Evolutionary conservation across 768 basidiomycete species (phyloP), one percentile per base, ranked within the genome.

Genomic region (Terana coerulea): DNA sequence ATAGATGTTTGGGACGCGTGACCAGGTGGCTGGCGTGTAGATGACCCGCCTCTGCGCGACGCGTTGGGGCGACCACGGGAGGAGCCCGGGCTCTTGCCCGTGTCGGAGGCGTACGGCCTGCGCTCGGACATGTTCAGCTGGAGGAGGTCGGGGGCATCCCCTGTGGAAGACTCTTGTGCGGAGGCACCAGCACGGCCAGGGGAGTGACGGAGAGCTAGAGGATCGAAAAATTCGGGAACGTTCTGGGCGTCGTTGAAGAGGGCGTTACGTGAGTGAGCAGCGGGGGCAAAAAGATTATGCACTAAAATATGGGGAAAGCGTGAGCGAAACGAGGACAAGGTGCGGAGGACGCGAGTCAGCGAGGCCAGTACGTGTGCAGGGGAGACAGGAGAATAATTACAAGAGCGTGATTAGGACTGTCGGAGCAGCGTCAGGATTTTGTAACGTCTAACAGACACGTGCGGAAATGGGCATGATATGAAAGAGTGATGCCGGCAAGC

Each of bases 91-190:
- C 58, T 54, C 33, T 55, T 58, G 28, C 53, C 51, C n/a, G 51
- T 51, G 25, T 61, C 59, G 21, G 57, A 49, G 33, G 58, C 47
- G 40, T 54, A 58, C 37, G 60, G 44, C 34, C 53, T 56, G 19
- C 58, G 56, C 25, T 59, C 60, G 31, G 62, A 52, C 63, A 64
- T 64, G 42, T 46, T 64, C 55, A 54, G 52, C 37, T 40, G 49
- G 19, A 21, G 4, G 31, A 43, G 28, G 10, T 30, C 49, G 45
- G 52, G 47, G 24, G 59, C 60, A 60, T 61, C 22, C 35, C 57
- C 44, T 54, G 62, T 34, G 33, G 52, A 29, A 24, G 47, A 28
- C 30, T 47, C 40, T 46, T n/a, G 17, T 46, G 30, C 5, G 22
- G 30, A 37, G 21, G 19, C 28, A 15, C 22, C 43, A 43, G 43